Evolutionary conservation across 208 protist species (phyloP), one percentile per base, ranked within the genome.

Genomic region (Tritrichomonas musculus): DNA sequence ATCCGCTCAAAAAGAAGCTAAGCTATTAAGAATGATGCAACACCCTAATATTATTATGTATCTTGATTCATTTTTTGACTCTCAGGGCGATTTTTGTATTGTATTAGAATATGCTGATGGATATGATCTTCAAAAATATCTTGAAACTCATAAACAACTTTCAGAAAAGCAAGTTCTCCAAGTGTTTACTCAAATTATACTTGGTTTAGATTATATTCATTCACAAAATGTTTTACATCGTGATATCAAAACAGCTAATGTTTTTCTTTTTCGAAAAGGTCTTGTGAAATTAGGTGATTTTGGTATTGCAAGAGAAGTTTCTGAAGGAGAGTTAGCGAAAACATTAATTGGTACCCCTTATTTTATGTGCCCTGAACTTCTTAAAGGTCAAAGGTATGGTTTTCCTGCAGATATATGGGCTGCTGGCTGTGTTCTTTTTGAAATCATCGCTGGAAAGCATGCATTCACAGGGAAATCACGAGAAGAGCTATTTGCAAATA

Each of bases 181-280:
- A 50, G 93, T 77, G 25, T 92, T 94, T 44, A 84, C 93, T 27
- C 93, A 94, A 55, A 94, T 94, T 44, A 93, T 93, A 25, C 44
- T 94, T 33, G 93, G 92, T 30, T 64, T 94, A 57, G 92, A 93
- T 44, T 94, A 93, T 55, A 82, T 92, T 14, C 93, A 94, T 88
- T 84, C 66, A 36, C 65, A 92, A 69, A 93, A 94, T 65, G 53
- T 95, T 41, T 72, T 95, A 49, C 94, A 95, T 75, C 94, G 94
- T 39, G 94, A 95, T 73, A 72, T 95, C n/a, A 95, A 95, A 92
- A 92, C 92, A 33, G 73, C 60, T 1, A 94, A 94, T 55, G 84
- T 94, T 65, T 94, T 94, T 9, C 72, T 94, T 27, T 64, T 73
- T 14, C 36, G 57, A 50, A 60, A 55, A 27, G 55, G 93, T 1